Conservation (phyloP, 805 yeast species). For the Wickerhamomyces queroliae region DNA sequence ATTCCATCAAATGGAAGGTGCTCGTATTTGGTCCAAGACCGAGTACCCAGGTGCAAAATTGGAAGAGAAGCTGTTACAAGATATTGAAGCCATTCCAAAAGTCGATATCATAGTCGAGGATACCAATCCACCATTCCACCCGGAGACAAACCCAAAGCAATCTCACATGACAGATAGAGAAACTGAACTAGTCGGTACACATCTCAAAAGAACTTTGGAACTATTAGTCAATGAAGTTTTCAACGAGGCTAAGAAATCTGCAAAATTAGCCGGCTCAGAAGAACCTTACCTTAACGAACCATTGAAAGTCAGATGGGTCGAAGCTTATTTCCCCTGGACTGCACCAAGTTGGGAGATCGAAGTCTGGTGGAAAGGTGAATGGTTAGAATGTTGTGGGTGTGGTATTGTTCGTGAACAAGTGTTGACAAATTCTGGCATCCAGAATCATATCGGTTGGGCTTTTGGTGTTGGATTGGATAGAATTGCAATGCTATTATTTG, state of each 20-base stretch:
- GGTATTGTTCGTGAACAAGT: conserved; percentile 85
- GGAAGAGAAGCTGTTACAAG: conserved; percentile 42
- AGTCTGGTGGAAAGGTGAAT: conserved; percentile 97
- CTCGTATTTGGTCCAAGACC: conserved; percentile 69
- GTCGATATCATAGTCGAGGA: conserved; percentile 76
- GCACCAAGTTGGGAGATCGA: conserved; percentile 98
- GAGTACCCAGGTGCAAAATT: conserved; percentile 31
- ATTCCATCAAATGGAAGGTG: conserved; percentile 98
- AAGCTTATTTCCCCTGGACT: conserved; percentile 97
- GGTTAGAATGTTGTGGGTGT: conserved; percentile 97
- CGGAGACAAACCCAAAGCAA: conserved; percentile 72
- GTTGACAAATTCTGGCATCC: conserved; percentile 62
- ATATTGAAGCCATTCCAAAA: conserved; percentile 59
- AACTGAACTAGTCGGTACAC: conserved; percentile 62
- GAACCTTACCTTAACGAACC: conserved; percentile 66
- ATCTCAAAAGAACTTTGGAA: conserved; percentile 84
- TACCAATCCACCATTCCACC: conserved; percentile 48
- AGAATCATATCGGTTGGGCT: conserved; percentile 86
- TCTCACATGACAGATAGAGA: conserved; percentile 65
- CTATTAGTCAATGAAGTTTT: conserved; percentile 78
- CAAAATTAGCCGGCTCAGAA: conserved; percentile 51
- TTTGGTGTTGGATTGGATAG: conserved; percentile 95
- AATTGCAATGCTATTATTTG: conserved; percentile 92
- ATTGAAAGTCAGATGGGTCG: conserved; percentile 87
- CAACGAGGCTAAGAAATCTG: conserved; percentile 59